These are phyloP conservation scores for Inga oerstediana DNA, from an alignment of 306 rosid species.

Conservation along the genomic window DNA sequence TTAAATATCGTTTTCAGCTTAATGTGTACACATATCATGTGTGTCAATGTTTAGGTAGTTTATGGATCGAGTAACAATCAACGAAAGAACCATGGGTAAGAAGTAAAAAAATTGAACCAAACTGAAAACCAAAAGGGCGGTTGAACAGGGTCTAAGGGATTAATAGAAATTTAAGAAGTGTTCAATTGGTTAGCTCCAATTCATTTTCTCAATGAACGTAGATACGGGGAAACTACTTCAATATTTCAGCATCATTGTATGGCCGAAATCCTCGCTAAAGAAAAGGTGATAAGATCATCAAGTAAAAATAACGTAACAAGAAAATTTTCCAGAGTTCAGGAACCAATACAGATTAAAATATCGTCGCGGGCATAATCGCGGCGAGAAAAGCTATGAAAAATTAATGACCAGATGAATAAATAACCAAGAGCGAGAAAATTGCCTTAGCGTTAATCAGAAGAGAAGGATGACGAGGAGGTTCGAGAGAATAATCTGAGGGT, in stretches of 20 bases:
- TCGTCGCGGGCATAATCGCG: neutral
- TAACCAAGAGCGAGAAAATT: neutral
- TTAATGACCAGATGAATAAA: too few relatives aligned
- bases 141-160: neutral
- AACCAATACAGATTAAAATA: neutral
- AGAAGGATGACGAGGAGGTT: conserved; percentile 46
- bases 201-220: neutral
- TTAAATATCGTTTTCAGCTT: neutral
- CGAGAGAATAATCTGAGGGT: conserved; percentile 46
- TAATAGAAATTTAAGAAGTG: neutral
- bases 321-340: neutral
- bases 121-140: neutral
- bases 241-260: neutral
- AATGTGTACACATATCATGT: neutral
- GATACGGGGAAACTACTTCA: neutral
- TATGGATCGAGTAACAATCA: neutral
- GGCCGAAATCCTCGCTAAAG: neutral
- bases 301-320: neutral
- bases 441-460: conserved; percentile 42
- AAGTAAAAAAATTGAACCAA: neutral
- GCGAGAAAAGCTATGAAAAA: neutral
- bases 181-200: neutral
- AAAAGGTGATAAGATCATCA: neutral
- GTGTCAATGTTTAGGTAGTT: neutral
- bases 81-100: neutral